Base-by-base conservation (phyloP, 345 rosid species). In the Gossypium bickii region DNA sequence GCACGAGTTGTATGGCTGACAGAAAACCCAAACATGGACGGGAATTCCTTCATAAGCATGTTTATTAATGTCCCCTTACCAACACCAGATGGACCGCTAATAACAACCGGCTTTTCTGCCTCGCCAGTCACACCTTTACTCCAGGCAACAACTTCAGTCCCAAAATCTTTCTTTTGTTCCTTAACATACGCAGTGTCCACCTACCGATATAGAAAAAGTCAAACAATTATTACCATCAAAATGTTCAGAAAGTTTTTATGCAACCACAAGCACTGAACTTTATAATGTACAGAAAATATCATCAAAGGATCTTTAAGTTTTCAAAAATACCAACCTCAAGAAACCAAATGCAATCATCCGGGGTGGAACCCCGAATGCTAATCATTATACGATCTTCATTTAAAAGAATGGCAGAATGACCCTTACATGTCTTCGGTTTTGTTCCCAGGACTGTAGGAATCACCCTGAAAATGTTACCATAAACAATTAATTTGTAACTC, bases 11-110 rank as follows among this genome's bases (percentile, higher is more conserved):
- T 92, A 80, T 92, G 97, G 86, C 97, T 94, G 53, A 90, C 92
- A 3, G 97, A 92, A 81, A 92, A 90, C 7, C 97, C 98, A 80
- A 92, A 94, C 88, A 85, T 81, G 72, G 83, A 82, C 22, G 97
- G 97, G 73, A 87, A 94, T 84, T 94, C 97, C 81, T 82, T 72
- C 98, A 79, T 87, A 52, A 94, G 97, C 87, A 81, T 86, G 25
- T 89, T 48, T 76, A 87, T 92, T 44, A 92, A 77, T 20, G 97
- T 94, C 68, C 97, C 97, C 83, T 94, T 94, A 2, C 98, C 97
- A 17, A 94, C 97, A 13, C 97, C 94, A 43, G 97, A 94, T 73
- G 98, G 98, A 76, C 94, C 98, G 22, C 93, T 92, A 20, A 94
- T 92, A 72, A 94, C 92, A 74, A 94, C 13, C 4, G 94, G 93